These are phyloP conservation scores for Epichloe baconii DNA, from an alignment of 2,329 filamentous ascomycete genomes.

Conservation along the genomic window DNA sequence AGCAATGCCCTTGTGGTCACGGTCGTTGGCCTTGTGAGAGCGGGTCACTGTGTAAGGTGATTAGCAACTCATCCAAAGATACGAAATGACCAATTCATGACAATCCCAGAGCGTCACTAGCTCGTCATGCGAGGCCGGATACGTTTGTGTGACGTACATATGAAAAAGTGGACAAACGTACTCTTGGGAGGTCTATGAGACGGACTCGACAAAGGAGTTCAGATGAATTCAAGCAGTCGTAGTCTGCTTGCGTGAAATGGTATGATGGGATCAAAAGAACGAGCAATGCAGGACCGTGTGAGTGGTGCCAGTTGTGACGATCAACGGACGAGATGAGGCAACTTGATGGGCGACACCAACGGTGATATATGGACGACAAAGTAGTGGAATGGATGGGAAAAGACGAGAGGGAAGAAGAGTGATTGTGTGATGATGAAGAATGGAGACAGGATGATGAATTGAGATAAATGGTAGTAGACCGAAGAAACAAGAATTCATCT, in stretches of 20 bases:
- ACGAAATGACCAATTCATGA: neutral
- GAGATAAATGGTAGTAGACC: neutral
- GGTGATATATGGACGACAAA: neutral
- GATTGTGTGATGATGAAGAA: conserved; percentile 1
- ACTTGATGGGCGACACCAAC: neutral
- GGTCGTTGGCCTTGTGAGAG: conserved; percentile 90
- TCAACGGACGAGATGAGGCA: neutral
- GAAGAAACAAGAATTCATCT: neutral
- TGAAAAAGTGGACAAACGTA: neutral
- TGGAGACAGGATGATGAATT: conserved; percentile 3
- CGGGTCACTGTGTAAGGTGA: conserved; percentile 63
- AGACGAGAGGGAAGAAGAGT: neutral
- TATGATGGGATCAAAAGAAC: neutral
- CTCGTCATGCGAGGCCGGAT: neutral
- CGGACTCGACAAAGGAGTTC: neutral
- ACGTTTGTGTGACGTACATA: no score
- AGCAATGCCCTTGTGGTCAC: conserved; percentile 69
- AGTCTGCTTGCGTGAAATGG: neutral
- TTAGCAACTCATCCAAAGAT: neutral
- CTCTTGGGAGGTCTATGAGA: neutral
- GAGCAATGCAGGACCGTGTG: neutral
- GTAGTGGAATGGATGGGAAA: neutral
- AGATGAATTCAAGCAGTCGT: neutral
- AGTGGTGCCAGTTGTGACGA: neutral
- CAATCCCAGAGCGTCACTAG: neutral